Evolutionary conservation across 352 stramenopile species (phyloP).

Genomic region (Phytopythium vexans): DNA sequence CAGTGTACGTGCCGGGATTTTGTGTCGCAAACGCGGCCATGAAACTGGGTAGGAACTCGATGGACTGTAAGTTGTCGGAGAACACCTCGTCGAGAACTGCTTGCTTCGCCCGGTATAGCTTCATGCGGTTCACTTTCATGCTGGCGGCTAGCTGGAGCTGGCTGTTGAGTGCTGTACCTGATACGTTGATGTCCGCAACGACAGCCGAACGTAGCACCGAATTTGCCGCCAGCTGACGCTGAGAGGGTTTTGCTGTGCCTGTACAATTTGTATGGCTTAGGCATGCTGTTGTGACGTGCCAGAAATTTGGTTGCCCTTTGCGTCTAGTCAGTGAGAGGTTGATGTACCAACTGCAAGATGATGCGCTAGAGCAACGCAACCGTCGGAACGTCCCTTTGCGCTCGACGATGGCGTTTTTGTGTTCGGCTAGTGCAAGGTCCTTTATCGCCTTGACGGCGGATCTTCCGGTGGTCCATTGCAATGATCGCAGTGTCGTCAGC

Average conservation of each 20-base stretch:
- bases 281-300: slow-evolving; percentile 4
- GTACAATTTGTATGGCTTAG: slow-evolving; percentile 7
- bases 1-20: neutral
- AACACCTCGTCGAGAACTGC: slow-evolving; percentile 1
- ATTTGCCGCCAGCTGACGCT: neutral
- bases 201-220: slow-evolving; percentile 2
- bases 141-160: slow-evolving; percentile 3
- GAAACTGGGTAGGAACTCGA: slow-evolving; percentile 5
- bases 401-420: neutral
- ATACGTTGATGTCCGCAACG: neutral
- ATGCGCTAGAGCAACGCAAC: neutral
- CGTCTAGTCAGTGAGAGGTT: slow-evolving; percentile 3
- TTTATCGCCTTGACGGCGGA: neutral
- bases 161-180: neutral
- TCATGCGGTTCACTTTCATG: neutral
- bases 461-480: neutral
- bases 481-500: too few relatives aligned
- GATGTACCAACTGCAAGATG: slow-evolving; percentile 4
- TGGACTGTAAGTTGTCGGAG: neutral
- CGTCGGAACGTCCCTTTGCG: neutral
- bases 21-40: neutral
- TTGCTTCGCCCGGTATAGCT: slow-evolving; percentile 7
- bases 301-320: slow-evolving; percentile 1
- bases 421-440: neutral
- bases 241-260: neutral